Base-by-base conservation (phyloP, 129 eudicot species). In the Solidago caesia region DNA sequence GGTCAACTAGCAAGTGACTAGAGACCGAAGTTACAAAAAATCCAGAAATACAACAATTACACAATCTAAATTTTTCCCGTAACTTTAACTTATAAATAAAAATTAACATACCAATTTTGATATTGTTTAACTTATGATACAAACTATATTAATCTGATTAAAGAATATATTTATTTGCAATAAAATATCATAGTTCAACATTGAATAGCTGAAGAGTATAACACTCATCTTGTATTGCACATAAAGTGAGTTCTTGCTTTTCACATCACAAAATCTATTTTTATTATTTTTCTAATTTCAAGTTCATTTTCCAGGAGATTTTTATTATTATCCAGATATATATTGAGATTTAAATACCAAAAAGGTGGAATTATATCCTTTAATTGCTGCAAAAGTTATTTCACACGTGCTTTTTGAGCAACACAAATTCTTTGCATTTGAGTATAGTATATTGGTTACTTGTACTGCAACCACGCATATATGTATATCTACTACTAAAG, bases 351-450 rank as follows among this genome's bases (percentile, higher is more conserved):
- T 64, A 16, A 72, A 71, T 68, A 59, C 52, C 65, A 27, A 79
- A 79, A 78, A 71, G 59, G 73, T 72, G 62, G 72, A 44, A 58
- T 71, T 48, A 44, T 64, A 79, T 79, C 73, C 82, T 72, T 79
- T 79, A 72, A 79, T 79, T 79, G 78, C 77, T 79, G 82, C 73
- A 79, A 64, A 79, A 72, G 82, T 72, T 79, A 79, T 79, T 72
- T 72, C 73, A 44, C 78, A 79, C 72, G 78, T 46, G 61, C 75
- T 61, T 68, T 57, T 57, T 33, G 52, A 64, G 52, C 73, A 72
- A 72, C 73, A 78, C 43, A 70, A 63, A 71, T 79, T 64, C 82
- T 78, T 45, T 78, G 71, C 67, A 63, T 70, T 44, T 62, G 56
- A 27, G 67, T 44, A 71, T 44, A 25, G n/a, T 13, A 70, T 70